These are phyloP conservation scores for Hyaloscypha bicolor DNA, from an alignment of 495 filamentous ascomycete genomes.

Conservation along the genomic window DNA sequence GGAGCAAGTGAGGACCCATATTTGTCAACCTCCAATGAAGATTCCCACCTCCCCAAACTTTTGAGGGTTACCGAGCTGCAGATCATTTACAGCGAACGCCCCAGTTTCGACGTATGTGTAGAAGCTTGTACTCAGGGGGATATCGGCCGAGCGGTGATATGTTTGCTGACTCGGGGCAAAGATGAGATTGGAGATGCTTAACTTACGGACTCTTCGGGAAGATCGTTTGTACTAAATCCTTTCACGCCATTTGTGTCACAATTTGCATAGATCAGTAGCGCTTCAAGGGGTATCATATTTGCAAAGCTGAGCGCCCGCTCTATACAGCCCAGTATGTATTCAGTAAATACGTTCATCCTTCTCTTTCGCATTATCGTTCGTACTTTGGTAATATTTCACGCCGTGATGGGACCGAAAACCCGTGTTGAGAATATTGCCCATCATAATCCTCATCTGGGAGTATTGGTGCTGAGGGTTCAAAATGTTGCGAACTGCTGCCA, in stretches of 20 bases:
- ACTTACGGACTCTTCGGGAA: background rate
- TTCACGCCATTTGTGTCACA: too few species aligned
- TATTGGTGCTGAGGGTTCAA: conserved; percentile 65
- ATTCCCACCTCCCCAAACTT: background rate
- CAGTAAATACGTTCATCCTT: background rate
- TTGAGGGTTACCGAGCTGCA: background rate
- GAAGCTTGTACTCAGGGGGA: background rate
- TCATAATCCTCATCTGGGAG: conserved; percentile 63
- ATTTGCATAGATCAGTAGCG: background rate
- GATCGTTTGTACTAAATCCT: background rate
- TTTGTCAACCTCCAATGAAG: too few species aligned
- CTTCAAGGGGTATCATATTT: conserved; percentile 7
- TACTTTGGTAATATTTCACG: conserved; percentile 48
- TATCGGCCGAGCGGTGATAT: background rate
- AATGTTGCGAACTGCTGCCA: conserved; percentile 15
- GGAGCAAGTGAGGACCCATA: too few species aligned
- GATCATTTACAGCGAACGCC: background rate
- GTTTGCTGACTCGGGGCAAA: background rate
- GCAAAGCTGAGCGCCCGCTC: background rate
- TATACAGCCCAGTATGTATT: conserved; percentile 6
- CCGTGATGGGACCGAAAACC: conserved; percentile 24
- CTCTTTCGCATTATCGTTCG: conserved; percentile 37
- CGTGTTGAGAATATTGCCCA: conserved; percentile 36
- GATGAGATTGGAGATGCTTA: background rate
- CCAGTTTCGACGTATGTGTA: background rate